These are phyloP conservation scores for Trichopus zeylanicus DNA, from an alignment of 116 monocot species.

Conservation along the genomic window DNA sequence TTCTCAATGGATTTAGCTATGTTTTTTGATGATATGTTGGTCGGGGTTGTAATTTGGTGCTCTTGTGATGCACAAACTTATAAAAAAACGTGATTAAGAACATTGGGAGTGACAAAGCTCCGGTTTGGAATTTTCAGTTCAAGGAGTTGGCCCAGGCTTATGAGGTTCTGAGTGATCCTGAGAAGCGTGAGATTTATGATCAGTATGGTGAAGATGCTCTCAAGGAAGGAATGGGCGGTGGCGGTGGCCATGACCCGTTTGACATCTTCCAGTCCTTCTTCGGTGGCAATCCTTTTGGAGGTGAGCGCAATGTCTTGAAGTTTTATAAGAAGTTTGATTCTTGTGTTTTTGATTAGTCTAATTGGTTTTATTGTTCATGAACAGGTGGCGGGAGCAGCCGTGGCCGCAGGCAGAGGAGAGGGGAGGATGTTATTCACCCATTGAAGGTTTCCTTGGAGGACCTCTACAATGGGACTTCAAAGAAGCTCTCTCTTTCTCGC, in stretches of 20 bases:
- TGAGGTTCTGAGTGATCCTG: slow-evolving; percentile 86
- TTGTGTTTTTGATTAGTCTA: too few relatives aligned
- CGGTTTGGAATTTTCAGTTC: too few relatives aligned
- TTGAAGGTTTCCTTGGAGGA: slow-evolving; percentile 88
- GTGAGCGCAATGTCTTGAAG: too few relatives aligned
- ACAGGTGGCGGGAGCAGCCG: slow-evolving; percentile 76
- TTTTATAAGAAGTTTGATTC: too few relatives aligned
- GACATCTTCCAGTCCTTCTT: slow-evolving; percentile 98
- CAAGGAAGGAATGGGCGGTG: slow-evolving; percentile 97
- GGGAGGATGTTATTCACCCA: slow-evolving; percentile 89
- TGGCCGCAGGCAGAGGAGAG: slow-evolving; percentile 84
- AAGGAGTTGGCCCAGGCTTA: slow-evolving; percentile 93
- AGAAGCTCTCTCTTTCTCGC: slow-evolving; percentile 91
- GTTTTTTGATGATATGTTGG: too few relatives aligned
- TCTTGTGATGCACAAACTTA: too few relatives aligned
- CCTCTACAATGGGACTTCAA: slow-evolving; percentile 85
- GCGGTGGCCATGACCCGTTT: slow-evolving; percentile 82
- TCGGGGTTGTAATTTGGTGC: too few relatives aligned
- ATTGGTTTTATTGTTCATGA: background rate
- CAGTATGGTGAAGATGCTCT: slow-evolving; percentile 98
- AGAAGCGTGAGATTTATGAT: slow-evolving; percentile 98
- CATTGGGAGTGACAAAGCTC: too few relatives aligned
- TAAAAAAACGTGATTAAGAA: too few relatives aligned
- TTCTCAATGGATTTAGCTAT: too few relatives aligned
- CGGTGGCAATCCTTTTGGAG: slow-evolving; percentile 89